Evolutionary conservation across 306 rosid species (phyloP), one percentile per base, ranked within the genome.

Genomic region (Vigna trinervia): DNA sequence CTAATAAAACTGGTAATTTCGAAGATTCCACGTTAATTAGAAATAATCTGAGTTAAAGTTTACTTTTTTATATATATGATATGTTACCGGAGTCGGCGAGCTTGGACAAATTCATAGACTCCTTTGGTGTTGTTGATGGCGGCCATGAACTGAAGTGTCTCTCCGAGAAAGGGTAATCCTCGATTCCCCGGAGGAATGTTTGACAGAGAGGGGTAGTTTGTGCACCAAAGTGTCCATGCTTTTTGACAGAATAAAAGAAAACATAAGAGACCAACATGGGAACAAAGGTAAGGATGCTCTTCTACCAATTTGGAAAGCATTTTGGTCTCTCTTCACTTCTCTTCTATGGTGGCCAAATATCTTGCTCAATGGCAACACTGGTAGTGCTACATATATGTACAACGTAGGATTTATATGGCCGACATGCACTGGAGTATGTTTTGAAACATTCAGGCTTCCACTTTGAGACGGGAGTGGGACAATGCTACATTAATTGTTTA

Each of bases 101-200:
- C 19, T 26, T 78, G 80, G 19, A 92, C 98, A 78, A 92, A 95
- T 71, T 92, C 90, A 63, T 95, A 87, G 39, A 95, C 85, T 13
- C 97, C 98, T 45, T 84, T 85, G 60, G 73, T 66, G 78, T 92
- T 82, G 13, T 87, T 88, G 14, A 85, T 83, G 82, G 98, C 93
- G 6, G 98, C 93, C 96, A 95, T 89, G 90, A 95, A 95, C 36
- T 95, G 88, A 8, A 90, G 74, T 12, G 97, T 95, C 83, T 95
- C 98, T 69, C 97, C 97, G 2, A 87, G 56, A 28, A 95, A 84
- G 0, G 96, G 95, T 1, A 90, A 70, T 19, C 95, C 98, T 62
- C 26, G 28, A 60, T 81, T 87, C 48, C 98, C 97, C 0, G 90
- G 97, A 77, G 92, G 95, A 87, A 75, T 74, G 12, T 45, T 45